These are phyloP conservation scores for Thecaphora thlaspeos DNA, from an alignment of 1,284 basidiomycete species.

Conservation along the genomic window DNA sequence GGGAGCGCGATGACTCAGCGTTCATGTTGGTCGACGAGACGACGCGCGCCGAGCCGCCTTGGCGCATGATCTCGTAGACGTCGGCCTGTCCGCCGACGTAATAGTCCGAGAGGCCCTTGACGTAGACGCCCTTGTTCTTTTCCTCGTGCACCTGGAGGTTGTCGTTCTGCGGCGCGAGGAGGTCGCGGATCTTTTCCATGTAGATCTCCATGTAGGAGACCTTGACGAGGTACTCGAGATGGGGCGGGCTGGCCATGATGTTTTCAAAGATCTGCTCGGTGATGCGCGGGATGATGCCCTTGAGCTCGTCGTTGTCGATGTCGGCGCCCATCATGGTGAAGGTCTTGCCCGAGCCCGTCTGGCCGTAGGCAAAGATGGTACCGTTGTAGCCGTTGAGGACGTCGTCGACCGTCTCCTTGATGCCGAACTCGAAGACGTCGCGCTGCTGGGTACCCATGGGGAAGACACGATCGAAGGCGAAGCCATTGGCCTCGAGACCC, in stretches of 20 bases:
- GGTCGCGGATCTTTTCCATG: constrained; percentile 91
- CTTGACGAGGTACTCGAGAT: constrained; percentile 97
- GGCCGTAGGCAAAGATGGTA: constrained; percentile 85
- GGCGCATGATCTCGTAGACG: constrained; percentile 98
- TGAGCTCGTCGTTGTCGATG: constrained; percentile 74
- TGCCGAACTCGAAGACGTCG: constrained; percentile 97
- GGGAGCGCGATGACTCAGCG: constrained; percentile 96
- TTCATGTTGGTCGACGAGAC: constrained; percentile 99
- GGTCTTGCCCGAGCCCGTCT: constrained; percentile 73
- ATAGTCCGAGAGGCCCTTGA: constrained; percentile 95
- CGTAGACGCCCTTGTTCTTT: constrained; percentile 94
- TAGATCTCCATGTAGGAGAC: constrained; percentile 99
- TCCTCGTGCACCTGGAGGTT: constrained; percentile 99
- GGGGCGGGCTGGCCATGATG: constrained; percentile 90
- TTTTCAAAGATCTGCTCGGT: constrained; percentile 99
- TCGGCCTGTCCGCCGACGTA: constrained; percentile 78
- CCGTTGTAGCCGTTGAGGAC: constrained; percentile 99
- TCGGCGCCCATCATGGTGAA: constrained; percentile 71
- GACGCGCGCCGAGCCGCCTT: constrained; percentile 84
- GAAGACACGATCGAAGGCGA: constrained; percentile 96
- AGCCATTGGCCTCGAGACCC: constrained; percentile 70
- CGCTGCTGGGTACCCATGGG: constrained; percentile 86
- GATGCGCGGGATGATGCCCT: constrained; percentile 96
- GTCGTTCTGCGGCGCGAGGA: constrained; percentile 95
- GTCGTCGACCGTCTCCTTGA: constrained; percentile 76